phyloP scores from a whole-genome alignment of 345 rosid species.

The Populus nigra region DNA sequence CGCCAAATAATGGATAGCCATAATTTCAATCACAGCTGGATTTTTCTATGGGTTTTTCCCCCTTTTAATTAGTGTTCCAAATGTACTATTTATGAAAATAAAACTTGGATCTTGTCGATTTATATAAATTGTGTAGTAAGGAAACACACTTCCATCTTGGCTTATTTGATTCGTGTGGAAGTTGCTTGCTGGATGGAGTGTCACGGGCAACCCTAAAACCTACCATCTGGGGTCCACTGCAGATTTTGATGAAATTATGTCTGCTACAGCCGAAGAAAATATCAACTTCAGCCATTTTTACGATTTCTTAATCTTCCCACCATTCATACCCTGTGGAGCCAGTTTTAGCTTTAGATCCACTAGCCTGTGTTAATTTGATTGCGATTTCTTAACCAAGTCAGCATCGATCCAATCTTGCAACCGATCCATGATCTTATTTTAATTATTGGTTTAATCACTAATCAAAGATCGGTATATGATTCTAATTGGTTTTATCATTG shows the following conservation, averaged over 20 bases:
- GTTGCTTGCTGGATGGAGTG: slow-evolving; percentile 9
- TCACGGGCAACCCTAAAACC: slow-evolving; percentile 17
- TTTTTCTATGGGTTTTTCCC: not conserved
- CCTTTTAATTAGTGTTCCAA: not conserved
- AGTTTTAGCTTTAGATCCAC: not conserved
- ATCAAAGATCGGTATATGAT: not conserved
- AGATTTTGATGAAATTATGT: slow-evolving; percentile 2
- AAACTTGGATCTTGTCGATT: not conserved
- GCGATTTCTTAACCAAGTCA: slow-evolving; percentile 14
- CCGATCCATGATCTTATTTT: not conserved
- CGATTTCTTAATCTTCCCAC: slow-evolving; percentile 10
- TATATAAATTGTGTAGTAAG: not conserved
- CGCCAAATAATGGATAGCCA: not conserved
- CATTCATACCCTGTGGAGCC: slow-evolving; percentile 30
- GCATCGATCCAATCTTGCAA: slow-evolving; percentile 3
- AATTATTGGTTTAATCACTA: not conserved
- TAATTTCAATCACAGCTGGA: not conserved
- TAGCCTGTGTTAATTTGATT: not conserved
- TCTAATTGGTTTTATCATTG: not conserved
- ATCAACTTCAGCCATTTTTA: slow-evolving; percentile 1
- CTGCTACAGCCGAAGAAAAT: not conserved
- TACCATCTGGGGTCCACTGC: slow-evolving; percentile 25
- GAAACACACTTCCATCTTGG: slow-evolving; percentile 9
- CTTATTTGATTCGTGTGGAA: slow-evolving; percentile 1
- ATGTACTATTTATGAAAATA: not conserved